phyloP scores from a whole-genome alignment of 768 basidiomycete genomes.

The Auriscalpium vulgare region DNA sequence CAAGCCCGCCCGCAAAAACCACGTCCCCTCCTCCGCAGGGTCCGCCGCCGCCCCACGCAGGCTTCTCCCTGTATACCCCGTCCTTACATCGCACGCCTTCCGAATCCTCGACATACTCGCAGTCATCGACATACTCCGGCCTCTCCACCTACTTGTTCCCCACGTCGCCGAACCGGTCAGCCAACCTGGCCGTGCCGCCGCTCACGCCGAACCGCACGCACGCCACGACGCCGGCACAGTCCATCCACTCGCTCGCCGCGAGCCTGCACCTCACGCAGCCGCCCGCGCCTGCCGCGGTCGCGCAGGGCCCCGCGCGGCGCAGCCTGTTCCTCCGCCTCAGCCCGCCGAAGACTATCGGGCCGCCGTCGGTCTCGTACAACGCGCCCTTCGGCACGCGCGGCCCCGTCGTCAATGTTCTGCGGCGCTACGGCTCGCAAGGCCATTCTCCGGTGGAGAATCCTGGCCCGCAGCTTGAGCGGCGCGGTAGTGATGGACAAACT shows the following conservation, averaged over 20 bases:
- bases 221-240: not conserved
- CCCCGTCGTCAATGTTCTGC: not conserved
- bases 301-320: not conserved
- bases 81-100: no score
- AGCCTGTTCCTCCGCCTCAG: not conserved
- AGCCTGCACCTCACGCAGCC: slow-evolving; percentile 6
- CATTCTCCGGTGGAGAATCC: not conserved
- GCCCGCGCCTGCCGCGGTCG: not conserved
- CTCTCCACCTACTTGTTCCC: not conserved
- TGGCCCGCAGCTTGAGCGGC: not conserved
- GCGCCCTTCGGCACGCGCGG: not conserved
- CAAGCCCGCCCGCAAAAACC: not conserved
- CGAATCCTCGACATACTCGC: no score
- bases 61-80: no score
- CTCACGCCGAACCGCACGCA: not conserved
- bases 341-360: not conserved
- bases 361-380: not conserved
- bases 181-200: no score
- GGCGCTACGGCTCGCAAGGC: not conserved
- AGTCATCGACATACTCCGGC: not conserved
- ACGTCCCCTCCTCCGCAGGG: not conserved
- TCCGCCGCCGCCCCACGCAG: not conserved
- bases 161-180: not conserved
- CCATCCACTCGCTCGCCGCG: slow-evolving; percentile 1
- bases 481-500: not conserved